Evolutionary conservation across 495 filamentous ascomycete genomes (phyloP).

Genomic region (Alectoria sarmentosa): DNA sequence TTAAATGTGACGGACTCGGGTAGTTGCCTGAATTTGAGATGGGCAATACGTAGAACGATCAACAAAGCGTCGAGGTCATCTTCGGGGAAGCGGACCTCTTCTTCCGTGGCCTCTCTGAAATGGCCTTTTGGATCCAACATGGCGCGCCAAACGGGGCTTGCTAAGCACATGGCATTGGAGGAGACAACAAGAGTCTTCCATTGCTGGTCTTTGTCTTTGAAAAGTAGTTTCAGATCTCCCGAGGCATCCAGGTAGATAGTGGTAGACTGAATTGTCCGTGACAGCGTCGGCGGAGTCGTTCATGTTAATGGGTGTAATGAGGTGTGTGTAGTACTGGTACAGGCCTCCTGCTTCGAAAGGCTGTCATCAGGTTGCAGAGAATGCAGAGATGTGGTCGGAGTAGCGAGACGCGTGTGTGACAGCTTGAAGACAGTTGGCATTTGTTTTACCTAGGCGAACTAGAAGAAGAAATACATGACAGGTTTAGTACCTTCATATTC

Average conservation of each 20-base stretch:
- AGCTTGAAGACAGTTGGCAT: too few relatives aligned
- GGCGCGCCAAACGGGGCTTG: conserved; percentile 9
- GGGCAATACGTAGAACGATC: conserved; percentile 9
- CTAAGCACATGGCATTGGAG: conserved; percentile 6
- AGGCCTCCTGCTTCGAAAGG: too few relatives aligned
- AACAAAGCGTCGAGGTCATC: conserved; percentile 6
- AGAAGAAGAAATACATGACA: too few relatives aligned
- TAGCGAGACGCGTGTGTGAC: too few relatives aligned
- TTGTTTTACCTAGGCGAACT: too few relatives aligned
- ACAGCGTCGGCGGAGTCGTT: too few relatives aligned
- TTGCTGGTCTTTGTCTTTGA: too few relatives aligned
- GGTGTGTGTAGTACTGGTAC: too few relatives aligned
- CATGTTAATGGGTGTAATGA: too few relatives aligned
- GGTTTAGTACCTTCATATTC: too few relatives aligned
- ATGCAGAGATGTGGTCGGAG: too few relatives aligned
- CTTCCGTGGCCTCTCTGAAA: background rate
- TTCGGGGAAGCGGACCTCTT: background rate
- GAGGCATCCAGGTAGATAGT: background rate
- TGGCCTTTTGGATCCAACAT: background rate
- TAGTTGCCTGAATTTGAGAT: background rate
- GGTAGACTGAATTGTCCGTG: background rate
- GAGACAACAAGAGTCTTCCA: conserved; percentile 10
- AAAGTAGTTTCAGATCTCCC: background rate
- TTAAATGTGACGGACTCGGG: background rate
- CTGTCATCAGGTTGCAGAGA: too few relatives aligned